Evolutionary conservation across 805 yeast species (phyloP).

Genomic region (Candida pseudofarinosa): DNA sequence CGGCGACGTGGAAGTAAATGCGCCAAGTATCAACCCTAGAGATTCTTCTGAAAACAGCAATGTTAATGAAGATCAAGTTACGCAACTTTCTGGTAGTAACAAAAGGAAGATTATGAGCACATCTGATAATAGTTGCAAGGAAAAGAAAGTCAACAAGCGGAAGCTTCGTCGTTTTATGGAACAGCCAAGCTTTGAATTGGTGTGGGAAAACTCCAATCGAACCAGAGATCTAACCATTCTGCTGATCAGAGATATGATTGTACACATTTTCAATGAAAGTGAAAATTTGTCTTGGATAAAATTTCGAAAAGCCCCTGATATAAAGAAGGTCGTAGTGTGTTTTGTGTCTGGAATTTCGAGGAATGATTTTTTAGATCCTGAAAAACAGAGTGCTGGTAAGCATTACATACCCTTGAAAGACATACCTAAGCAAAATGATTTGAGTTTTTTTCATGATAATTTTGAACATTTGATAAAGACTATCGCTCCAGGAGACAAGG

Average conservation of each 20-base stretch:
- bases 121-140: too few species aligned
- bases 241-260: conserved; percentile 13
- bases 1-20: too few species aligned
- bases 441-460: conserved; percentile 30
- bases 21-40: too few species aligned
- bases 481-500: conserved; percentile 63
- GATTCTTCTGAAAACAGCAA: too few species aligned
- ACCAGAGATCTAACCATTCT: conserved; percentile 2
- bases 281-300: conserved; percentile 41
- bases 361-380: conserved; percentile 37
- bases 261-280: conserved; percentile 10
- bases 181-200: conserved; percentile 16
- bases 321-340: conserved; percentile 55
- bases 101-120: too few species aligned
- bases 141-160: conserved; percentile 22
- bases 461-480: conserved; percentile 49
- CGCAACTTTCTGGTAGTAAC: too few species aligned
- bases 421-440: conserved; percentile 5
- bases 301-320: conserved; percentile 42
- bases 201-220: conserved; percentile 1
- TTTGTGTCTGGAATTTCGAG: conserved; percentile 62
- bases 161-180: conserved; percentile 29
- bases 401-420: conserved; percentile 6
- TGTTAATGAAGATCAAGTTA: too few species aligned
- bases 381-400: conserved; percentile 8